phyloP scores from a whole-genome alignment of 441 rosid species.

The Euphorbia schlechtendalii region DNA sequence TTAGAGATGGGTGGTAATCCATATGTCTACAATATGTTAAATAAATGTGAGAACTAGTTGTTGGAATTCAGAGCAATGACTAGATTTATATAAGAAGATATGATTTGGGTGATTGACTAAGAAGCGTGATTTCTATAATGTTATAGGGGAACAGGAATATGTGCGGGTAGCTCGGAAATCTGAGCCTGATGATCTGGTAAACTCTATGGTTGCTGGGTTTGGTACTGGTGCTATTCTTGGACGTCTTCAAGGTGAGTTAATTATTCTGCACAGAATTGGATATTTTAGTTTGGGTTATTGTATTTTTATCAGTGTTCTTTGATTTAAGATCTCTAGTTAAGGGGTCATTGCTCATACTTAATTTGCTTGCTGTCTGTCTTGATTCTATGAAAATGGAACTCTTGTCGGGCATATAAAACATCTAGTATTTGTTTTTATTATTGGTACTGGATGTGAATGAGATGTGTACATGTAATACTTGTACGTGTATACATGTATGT shows the following conservation, averaged over 20 bases:
- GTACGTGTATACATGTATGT: no score
- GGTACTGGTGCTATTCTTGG: conserved; percentile 81
- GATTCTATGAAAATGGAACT: no score
- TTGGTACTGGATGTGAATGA: no score
- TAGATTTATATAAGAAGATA: not conserved
- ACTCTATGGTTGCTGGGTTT: conserved; percentile 74
- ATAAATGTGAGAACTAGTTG: not conserved
- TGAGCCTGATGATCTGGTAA: conserved; percentile 59
- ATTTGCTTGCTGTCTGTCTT: no score
- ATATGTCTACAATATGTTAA: not conserved
- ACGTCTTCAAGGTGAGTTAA: conserved; percentile 77
- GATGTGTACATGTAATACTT: no score
- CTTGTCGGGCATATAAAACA: no score
- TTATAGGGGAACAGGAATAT: conserved; percentile 73
- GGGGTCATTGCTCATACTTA: no score
- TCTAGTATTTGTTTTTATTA: no score
- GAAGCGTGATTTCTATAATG: conserved; percentile 17
- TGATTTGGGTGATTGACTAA: conserved; percentile 6
- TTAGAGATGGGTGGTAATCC: not conserved
- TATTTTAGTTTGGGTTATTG: no score
- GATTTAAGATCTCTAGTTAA: no score
- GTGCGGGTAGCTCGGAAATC: conserved; percentile 63
- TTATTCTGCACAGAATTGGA: no score
- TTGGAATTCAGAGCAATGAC: not conserved
- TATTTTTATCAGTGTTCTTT: no score